Evolutionary conservation across 2,329 filamentous ascomycete species (phyloP).

Genomic region (Polychaeton citri): DNA sequence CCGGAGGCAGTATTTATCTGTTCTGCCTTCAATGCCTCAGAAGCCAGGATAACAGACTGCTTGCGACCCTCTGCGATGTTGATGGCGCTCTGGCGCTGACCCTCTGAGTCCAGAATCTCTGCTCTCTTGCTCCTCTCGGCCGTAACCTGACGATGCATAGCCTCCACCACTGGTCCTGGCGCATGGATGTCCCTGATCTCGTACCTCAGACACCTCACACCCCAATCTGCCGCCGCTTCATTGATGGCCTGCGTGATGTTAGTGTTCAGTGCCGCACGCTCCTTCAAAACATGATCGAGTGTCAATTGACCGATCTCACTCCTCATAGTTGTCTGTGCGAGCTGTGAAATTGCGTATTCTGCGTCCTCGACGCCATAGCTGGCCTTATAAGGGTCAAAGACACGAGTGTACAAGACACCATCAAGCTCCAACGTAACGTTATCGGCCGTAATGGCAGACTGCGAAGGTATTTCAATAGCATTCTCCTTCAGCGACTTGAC

Average conservation of each 20-base stretch:
- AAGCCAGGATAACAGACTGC: constrained; percentile 91
- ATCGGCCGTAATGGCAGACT: constrained; percentile 96
- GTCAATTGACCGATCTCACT: constrained; percentile 94
- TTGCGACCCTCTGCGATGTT: constrained; percentile 98
- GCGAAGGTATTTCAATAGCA: constrained; percentile 91
- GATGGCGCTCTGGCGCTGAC: constrained; percentile 92
- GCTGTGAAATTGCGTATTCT: constrained; percentile 94
- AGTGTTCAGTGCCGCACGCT: constrained; percentile 87
- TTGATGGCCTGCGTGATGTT: constrained; percentile 99
- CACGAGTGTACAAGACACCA: constrained; percentile 85
- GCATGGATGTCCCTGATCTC: constrained; percentile 98
- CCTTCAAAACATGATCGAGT: constrained; percentile 94
- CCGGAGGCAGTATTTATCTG: constrained; percentile 85
- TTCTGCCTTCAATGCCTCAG: constrained; percentile 78
- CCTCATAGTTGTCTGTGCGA: constrained; percentile 97
- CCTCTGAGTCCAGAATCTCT: constrained; percentile 93
- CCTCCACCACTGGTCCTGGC: constrained; percentile 80
- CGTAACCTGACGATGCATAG: constrained; percentile 97
- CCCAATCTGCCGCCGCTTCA: constrained; percentile 93
- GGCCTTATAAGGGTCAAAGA: constrained; percentile 97
- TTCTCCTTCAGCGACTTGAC: constrained; percentile 95
- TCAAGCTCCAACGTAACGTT: constrained; percentile 96
- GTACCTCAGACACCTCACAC: constrained; percentile 88
- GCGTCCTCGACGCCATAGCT: constrained; percentile 98
- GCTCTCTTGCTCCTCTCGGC: constrained; percentile 94